phyloP scores from a whole-genome alignment of 495 filamentous ascomycete species.

The Annulohypoxylon stygium region DNA sequence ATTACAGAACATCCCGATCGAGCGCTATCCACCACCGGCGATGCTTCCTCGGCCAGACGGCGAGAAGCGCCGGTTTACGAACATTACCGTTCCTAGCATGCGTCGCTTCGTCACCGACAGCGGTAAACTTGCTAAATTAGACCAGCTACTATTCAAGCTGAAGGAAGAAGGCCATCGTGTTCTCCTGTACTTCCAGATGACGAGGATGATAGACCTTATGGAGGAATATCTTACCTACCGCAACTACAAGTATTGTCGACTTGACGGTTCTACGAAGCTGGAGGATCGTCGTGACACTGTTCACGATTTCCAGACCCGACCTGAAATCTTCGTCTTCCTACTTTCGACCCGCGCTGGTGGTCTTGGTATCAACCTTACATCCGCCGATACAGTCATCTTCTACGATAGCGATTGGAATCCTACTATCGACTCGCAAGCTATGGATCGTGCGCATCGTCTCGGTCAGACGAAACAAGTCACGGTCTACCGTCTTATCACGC shows the following conservation, averaged over 20 bases:
- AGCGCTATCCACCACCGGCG: constrained; percentile 70
- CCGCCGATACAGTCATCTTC: constrained; percentile 95
- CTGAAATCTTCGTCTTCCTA: constrained; percentile 96
- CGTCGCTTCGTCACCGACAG: constrained; percentile 97
- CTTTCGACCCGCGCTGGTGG: constrained; percentile 96
- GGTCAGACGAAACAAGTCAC: constrained; percentile 97
- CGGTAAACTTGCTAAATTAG: constrained; percentile 93
- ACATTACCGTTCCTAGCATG: constrained; percentile 97
- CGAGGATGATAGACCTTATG: constrained; percentile 99
- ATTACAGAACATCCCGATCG: constrained; percentile 72
- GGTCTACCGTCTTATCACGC: constrained; percentile 96
- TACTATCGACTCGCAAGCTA: constrained; percentile 97
- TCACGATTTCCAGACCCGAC: constrained; percentile 91
- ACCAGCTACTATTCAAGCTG: constrained; percentile 85
- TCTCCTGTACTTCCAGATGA: constrained; percentile 99
- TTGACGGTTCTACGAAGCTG: constrained; percentile 98
- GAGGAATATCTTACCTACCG: constrained; percentile 98
- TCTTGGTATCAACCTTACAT: constrained; percentile 96
- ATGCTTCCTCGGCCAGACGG: constrained; percentile 83
- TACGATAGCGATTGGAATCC: constrained; percentile 99
- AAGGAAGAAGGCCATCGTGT: constrained; percentile 95
- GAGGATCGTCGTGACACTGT: constrained; percentile 98
- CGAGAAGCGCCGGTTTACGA: constrained; percentile 83
- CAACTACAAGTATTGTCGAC: constrained; percentile 97
- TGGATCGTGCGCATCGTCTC: constrained; percentile 98